phyloP scores from a whole-genome alignment of 495 filamentous ascomycete genomes.

The Penicillium verhagenii region DNA sequence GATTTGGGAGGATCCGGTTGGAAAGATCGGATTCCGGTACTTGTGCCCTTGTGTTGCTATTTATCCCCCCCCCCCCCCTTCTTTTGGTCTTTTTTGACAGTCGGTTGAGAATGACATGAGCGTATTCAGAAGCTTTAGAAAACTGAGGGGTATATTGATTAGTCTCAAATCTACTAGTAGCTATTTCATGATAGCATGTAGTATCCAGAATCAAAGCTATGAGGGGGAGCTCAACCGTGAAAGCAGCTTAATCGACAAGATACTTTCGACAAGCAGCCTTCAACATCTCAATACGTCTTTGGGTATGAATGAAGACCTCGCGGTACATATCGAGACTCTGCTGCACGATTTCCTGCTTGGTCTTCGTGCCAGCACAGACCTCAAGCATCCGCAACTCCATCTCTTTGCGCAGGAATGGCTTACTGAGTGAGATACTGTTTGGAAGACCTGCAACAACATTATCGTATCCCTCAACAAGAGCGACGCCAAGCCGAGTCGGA shows the following conservation, averaged over 20 bases:
- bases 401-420: slow-evolving; percentile 97
- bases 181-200: background rate
- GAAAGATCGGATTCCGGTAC: no score
- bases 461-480: slow-evolving; percentile 90
- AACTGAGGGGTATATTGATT: background rate
- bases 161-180: no score
- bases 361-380: slow-evolving; percentile 84
- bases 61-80: no score
- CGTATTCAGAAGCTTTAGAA: background rate
- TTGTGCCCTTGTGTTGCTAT: no score
- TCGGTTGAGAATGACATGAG: background rate
- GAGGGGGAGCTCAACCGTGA: background rate
- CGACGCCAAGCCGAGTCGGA: slow-evolving; percentile 85
- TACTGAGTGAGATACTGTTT: slow-evolving; percentile 79
- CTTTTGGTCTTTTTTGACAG: no score
- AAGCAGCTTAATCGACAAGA: slow-evolving; percentile 34
- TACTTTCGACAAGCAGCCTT: slow-evolving; percentile 58
- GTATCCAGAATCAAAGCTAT: background rate
- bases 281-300: slow-evolving; percentile 69
- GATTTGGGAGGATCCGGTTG: no score
- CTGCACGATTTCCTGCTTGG: slow-evolving; percentile 68
- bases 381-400: slow-evolving; percentile 95
- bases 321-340: slow-evolving; percentile 83
- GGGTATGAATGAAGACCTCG: slow-evolving; percentile 75
- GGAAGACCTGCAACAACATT: slow-evolving; percentile 67